A percentile compares a stretch with the other conserved stretches of the same genome.
phyloP scores from a whole-genome alignment of 192 early-diverging fungal genomes.

The Gigaspora rosea region DNA sequence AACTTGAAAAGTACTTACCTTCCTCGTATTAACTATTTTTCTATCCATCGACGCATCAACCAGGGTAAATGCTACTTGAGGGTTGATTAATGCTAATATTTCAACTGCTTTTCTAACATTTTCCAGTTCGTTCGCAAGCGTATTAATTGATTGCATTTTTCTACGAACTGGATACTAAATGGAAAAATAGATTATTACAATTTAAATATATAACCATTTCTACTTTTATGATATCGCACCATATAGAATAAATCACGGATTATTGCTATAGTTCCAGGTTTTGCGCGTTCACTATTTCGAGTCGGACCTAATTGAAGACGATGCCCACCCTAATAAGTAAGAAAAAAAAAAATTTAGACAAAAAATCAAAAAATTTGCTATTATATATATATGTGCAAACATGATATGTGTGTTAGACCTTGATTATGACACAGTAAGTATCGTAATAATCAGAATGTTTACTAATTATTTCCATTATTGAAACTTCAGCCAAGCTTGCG shows the following conservation, averaged over 20 bases:
- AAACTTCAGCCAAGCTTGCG: constrained; percentile 47
- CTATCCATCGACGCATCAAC: constrained; percentile 38
- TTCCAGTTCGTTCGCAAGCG: constrained; percentile 48
- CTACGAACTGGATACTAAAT: constrained; percentile 61
- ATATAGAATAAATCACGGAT: constrained; percentile 71
- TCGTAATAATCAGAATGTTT: constrained; percentile 39
- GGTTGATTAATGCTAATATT: constrained; percentile 46
- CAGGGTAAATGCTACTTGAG: constrained; percentile 44
- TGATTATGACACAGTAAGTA: constrained; percentile 43
- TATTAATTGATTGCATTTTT: constrained; percentile 42
- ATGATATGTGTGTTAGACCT: constrained; percentile 34
- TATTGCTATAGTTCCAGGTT: constrained; percentile 60
- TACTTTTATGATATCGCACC: constrained; percentile 38
- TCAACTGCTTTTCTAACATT: constrained; percentile 54
- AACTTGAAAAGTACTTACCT: constrained; percentile 18
- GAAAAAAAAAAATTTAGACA: neutral
- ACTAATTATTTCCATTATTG: constrained; percentile 56
- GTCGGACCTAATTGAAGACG: constrained; percentile 47
- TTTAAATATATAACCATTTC: too few species aligned
- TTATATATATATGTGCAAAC: too few species aligned
- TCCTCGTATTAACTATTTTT: constrained; percentile 41
- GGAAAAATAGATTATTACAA: neutral
- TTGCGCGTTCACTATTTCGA: constrained; percentile 34
- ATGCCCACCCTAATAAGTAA: constrained; percentile 48
- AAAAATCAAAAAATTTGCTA: neutral